Percentiles rank a stretch among this genome's conserved stretches.
phyloP scores from a whole-genome alignment of 73 alveolate species.

The Tetrahymena borealis region DNA sequence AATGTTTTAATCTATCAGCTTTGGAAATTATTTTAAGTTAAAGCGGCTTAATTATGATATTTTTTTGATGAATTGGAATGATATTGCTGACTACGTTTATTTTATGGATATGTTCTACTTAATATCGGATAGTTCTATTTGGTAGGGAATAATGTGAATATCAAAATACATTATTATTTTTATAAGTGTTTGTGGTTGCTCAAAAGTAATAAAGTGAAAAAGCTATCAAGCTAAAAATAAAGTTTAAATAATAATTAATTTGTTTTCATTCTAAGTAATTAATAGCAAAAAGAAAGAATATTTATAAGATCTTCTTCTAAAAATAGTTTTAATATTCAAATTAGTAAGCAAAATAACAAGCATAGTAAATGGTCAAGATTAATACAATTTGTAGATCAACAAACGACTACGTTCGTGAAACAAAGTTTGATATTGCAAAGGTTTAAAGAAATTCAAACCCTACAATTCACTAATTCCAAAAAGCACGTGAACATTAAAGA shows the following conservation, averaged over 20 bases:
- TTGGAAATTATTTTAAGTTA: too few relatives aligned
- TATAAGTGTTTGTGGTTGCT: too few relatives aligned
- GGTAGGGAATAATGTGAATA: too few relatives aligned
- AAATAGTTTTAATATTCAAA: not conserved
- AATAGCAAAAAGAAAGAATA: not conserved
- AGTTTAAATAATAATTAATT: not conserved
- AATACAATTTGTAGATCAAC: slow-evolving; percentile 37
- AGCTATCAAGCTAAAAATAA: not conserved
- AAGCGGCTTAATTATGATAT: too few relatives aligned
- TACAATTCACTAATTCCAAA: slow-evolving; percentile 20
- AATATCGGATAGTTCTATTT: too few relatives aligned
- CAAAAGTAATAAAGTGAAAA: not conserved
- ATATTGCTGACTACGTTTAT: too few relatives aligned
- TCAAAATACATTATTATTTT: too few relatives aligned
- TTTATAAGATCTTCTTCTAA: not conserved
- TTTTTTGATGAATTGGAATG: too few relatives aligned
- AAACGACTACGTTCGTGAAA: slow-evolving; percentile 7
- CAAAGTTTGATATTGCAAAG: slow-evolving; percentile 26
- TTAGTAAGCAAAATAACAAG: not conserved
- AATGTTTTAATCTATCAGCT: too few relatives aligned
- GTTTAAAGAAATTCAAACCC: slow-evolving; percentile 42
- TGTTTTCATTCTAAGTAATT: not conserved
- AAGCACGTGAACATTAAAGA: slow-evolving; percentile 44
- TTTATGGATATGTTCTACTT: too few relatives aligned
- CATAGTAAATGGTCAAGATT: slow-evolving; percentile 35